Conservation (phyloP, 2,329 filamentous ascomycete species). For the Phialophora macrospora region DNA sequence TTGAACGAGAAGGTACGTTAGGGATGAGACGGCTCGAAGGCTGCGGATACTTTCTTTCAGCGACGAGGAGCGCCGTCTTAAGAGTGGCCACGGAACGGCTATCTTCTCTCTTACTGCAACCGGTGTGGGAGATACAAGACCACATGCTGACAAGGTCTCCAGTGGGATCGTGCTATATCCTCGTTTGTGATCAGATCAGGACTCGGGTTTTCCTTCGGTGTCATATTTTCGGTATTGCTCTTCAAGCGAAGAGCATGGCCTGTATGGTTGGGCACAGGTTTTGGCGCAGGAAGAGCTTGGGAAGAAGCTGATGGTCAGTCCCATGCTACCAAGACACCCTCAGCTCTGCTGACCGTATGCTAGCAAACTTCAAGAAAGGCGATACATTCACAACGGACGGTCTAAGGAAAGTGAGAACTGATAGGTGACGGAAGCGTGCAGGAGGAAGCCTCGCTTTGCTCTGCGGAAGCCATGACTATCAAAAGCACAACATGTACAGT, state of each 20-base stretch:
- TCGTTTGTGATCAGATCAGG: constrained; percentile 96
- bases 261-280: constrained; percentile 90
- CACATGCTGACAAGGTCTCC: constrained; percentile 33
- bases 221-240: constrained; percentile 96
- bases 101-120: background rate
- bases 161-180: constrained; percentile 99
- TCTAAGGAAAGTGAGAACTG: constrained; percentile 39
- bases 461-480: constrained; percentile 18
- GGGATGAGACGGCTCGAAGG: background rate
- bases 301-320: constrained; percentile 91
- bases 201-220: constrained; percentile 93
- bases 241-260: constrained; percentile 99
- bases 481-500: constrained; percentile 33
- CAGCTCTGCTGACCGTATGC: constrained; percentile 18
- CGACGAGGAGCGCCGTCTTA: background rate
- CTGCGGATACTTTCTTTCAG: background rate
- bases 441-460: constrained; percentile 10
- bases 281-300: constrained; percentile 94
- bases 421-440: constrained; percentile 30
- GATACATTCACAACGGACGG: constrained; percentile 38
- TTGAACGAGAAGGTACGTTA: constrained; percentile 93
- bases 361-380: constrained; percentile 41
- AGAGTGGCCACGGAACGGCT: background rate
- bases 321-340: background rate
- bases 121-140: background rate